Conservation (phyloP, 108 stramenopile genomes). For the Skeletonema costatum region DNA sequence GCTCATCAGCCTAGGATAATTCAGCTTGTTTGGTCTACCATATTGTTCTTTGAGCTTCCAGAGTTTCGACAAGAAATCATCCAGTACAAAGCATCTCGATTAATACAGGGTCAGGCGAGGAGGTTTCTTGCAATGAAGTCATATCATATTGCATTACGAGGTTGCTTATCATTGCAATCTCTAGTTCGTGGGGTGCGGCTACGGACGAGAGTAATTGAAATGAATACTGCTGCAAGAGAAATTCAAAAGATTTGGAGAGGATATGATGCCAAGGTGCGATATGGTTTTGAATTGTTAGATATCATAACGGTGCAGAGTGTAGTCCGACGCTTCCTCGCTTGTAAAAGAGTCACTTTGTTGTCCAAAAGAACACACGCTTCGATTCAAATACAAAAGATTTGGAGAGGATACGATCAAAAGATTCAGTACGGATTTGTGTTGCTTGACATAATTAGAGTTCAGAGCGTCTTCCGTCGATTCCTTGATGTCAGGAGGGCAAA, state of each 20-base stretch:
- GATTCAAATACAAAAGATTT: slow-evolving; percentile 46
- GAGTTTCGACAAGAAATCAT: slow-evolving; percentile 30
- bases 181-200: neutral
- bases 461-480: slow-evolving; percentile 16
- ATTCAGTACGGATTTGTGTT: slow-evolving; percentile 42
- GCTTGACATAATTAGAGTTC: slow-evolving; percentile 51
- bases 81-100: slow-evolving; percentile 13
- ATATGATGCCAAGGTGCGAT: slow-evolving; percentile 10
- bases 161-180: slow-evolving; percentile 22
- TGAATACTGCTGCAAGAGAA: slow-evolving; percentile 20
- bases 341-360: slow-evolving; percentile 26
- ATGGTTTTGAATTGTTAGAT: neutral
- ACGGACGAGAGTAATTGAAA: neutral
- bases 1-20: slow-evolving; percentile 86
- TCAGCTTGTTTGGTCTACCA: slow-evolving; percentile 76
- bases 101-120: slow-evolving; percentile 20
- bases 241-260: slow-evolving; percentile 50
- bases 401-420: slow-evolving; percentile 22
- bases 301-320: slow-evolving; percentile 35
- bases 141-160: slow-evolving; percentile 21
- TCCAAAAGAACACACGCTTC: slow-evolving; percentile 26
- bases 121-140: slow-evolving; percentile 21
- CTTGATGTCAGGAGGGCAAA: neutral
- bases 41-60: slow-evolving; percentile 57
- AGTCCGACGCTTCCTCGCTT: slow-evolving; percentile 18